Evolutionary conservation across 768 basidiomycete genomes (phyloP).

Genomic region (Pisolithus microcarpus): DNA sequence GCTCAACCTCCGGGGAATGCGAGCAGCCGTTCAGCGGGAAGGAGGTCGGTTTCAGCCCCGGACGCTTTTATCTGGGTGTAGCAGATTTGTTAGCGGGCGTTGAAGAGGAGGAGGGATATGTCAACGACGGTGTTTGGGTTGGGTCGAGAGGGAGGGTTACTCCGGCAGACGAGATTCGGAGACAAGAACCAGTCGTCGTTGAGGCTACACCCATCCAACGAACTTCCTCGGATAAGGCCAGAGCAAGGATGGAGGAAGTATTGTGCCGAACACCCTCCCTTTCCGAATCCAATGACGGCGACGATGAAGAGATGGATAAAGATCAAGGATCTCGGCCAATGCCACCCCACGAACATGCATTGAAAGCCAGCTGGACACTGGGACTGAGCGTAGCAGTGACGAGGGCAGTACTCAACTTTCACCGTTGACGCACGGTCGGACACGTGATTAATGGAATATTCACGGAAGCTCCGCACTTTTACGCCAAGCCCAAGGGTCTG

Average conservation of each 20-base stretch:
- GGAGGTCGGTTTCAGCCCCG: slow-evolving; percentile 86
- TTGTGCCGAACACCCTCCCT: slow-evolving; percentile 9
- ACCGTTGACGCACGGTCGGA: too few species aligned
- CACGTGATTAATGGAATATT: too few species aligned
- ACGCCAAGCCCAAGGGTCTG: too few species aligned
- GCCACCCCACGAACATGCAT: too few species aligned
- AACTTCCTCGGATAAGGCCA: slow-evolving; percentile 19
- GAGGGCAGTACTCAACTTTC: too few species aligned
- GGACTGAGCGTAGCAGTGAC: too few species aligned
- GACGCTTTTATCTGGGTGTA: slow-evolving; percentile 83
- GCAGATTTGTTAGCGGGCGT: slow-evolving; percentile 71
- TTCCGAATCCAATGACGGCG: neutral
- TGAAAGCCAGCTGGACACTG: too few species aligned
- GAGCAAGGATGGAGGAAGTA: slow-evolving; percentile 21
- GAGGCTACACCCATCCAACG: slow-evolving; percentile 2
- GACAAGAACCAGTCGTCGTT: neutral
- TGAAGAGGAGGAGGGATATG: slow-evolving; percentile 52
- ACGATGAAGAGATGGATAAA: slow-evolving; percentile 4
- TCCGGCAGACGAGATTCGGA: too few species aligned
- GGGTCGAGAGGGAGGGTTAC: slow-evolving; percentile 13
- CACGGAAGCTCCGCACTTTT: too few species aligned
- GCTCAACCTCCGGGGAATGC: slow-evolving; percentile 56
- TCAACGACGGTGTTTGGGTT: slow-evolving; percentile 18
- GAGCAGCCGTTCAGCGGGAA: slow-evolving; percentile 84
- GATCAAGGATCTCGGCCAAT: neutral